phyloP scores from a whole-genome alignment of 306 rosid genomes.

The Sicyos baderoa region DNA sequence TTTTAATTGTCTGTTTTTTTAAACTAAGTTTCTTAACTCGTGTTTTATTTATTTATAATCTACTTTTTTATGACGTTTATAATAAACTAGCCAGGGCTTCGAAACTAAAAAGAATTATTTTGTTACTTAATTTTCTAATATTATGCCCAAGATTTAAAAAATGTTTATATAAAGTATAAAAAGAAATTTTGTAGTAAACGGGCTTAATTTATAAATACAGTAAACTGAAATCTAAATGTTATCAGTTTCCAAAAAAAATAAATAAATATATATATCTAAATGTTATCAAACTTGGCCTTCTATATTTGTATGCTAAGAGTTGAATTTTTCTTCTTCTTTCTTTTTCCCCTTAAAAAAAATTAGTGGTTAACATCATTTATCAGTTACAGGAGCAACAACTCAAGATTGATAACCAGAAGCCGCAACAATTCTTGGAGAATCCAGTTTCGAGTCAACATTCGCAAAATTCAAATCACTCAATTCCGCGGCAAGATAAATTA shows the following conservation, averaged over 20 bases:
- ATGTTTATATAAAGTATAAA: neutral
- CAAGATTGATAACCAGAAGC: conserved; percentile 37
- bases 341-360: neutral
- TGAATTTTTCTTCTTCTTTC: neutral
- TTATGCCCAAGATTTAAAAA: too few relatives aligned
- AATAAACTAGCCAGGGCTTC: neutral
- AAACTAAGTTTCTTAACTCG: neutral
- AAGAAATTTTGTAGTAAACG: neutral
- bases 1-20: neutral
- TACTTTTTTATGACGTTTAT: neutral
- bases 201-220: neutral
- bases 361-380: neutral
- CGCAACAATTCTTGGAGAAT: conserved; percentile 39
- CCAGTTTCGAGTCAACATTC: conserved; percentile 39
- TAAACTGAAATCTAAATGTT: neutral
- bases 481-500: conserved; percentile 41
- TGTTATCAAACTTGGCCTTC: neutral
- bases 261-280: too few relatives aligned
- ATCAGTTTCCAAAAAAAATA: too few relatives aligned
- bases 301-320: neutral
- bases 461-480: conserved; percentile 35
- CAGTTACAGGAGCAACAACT: conserved; percentile 18
- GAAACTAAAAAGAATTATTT: neutral
- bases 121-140: neutral
- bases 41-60: neutral